A percentile compares a stretch with the other conserved stretches of the same genome.
phyloP scores from a whole-genome alignment of 1,284 basidiomycete species.

The Austroboletus olivaceoglutinosus region DNA sequence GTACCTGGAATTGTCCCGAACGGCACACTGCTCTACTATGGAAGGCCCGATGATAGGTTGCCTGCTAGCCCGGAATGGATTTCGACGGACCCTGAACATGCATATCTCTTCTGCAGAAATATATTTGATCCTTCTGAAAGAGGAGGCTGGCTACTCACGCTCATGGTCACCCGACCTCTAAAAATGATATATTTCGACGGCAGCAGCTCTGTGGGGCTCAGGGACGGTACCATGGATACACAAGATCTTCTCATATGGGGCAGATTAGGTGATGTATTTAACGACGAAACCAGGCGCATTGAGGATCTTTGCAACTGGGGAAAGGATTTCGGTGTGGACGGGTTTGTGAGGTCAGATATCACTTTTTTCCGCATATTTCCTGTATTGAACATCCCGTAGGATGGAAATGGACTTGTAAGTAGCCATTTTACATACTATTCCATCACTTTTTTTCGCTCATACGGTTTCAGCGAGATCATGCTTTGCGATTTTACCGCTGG shows the following conservation, averaged over 20 bases:
- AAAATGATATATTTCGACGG: conserved; percentile 47
- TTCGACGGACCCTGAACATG: conserved; percentile 45
- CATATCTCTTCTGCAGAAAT: conserved; percentile 35
- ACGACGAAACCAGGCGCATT: conserved; percentile 32
- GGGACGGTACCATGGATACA: conserved; percentile 39
- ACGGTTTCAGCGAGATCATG: conserved; percentile 48
- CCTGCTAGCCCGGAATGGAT: conserved; percentile 41
- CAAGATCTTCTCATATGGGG: conserved; percentile 45
- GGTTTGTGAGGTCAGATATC: conserved; percentile 35
- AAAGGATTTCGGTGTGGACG: conserved; percentile 35
- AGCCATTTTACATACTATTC: not conserved
- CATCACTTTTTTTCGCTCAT: not conserved
- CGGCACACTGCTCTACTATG: conserved; percentile 45
- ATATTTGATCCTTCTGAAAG: not conserved
- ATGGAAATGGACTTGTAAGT: conserved; percentile 53
- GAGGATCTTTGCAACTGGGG: conserved; percentile 38
- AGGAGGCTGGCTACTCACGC: conserved; percentile 40
- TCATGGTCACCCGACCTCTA: conserved; percentile 36
- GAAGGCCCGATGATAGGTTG: conserved; percentile 21
- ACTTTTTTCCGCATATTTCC: not conserved
- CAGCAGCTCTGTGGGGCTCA: conserved; percentile 37
- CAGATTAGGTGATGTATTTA: conserved; percentile 1
- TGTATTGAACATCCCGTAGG: conserved; percentile 21
- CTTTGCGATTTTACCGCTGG: conserved; percentile 47
- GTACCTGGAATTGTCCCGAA: conserved; percentile 41